Base-by-base conservation (phyloP, 1,284 basidiomycete genomes). In the Rhodofomes roseus region DNA sequence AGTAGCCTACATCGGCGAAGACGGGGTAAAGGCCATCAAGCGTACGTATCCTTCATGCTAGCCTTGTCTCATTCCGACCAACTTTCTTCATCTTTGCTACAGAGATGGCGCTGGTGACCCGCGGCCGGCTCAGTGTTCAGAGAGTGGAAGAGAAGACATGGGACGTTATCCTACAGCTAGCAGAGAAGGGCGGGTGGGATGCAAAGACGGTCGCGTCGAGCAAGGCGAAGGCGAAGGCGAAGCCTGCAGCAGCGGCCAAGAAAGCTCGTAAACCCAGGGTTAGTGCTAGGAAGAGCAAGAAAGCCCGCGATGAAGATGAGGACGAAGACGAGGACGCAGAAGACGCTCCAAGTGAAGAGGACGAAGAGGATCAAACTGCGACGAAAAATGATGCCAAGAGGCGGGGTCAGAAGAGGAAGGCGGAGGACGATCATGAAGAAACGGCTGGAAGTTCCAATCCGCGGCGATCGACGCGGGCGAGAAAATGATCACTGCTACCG, bases 111-210 rank as follows among this genome's bases (percentile, higher is more conserved):
- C 78, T 98, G 25, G 81, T 98, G 18, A 90, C 84, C 22, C 83
- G 92, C 8, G 94, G 95, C 1, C 79, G 96, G 54, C 79, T 98
- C 54, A 96, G 94, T 73, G 90, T 94, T 44, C 94, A 98, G 74
- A 84, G 86, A 2, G 94, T 96, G 1, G 76, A 82, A 29, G 74
- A 82, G 59, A 77, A 73, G 11, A 90, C 93, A 0, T 98, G 88
- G 82, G 78, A 82, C 22, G 83, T 85, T 1, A 81, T 97, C 18
- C 71, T 79, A 11, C 66, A 76, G 51, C 73, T 98, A 54, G 90
- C 93, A 0, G 80, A 85, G 54, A 81, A 79, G 31, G 96, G 95
- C 4, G 88, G 89, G 0, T 90, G 88, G 87, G 81, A 82, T 23
- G 77, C 76, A 22, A 56, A 37, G 0, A 40, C 16, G 4, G 16